Evolutionary conservation across 345 rosid species (phyloP).

Genomic region (Eucalyptus albens): DNA sequence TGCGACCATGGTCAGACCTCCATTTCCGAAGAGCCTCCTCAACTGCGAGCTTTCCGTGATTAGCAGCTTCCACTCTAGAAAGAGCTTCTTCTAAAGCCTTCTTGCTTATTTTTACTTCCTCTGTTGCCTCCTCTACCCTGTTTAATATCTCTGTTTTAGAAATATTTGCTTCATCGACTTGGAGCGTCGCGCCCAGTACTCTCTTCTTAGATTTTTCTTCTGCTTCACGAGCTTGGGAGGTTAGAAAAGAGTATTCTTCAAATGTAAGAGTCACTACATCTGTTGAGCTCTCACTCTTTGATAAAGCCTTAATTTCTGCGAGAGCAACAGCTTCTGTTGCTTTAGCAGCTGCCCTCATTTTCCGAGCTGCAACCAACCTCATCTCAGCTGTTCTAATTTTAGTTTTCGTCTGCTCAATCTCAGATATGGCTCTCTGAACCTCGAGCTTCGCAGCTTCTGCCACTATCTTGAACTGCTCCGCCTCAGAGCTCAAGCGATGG

Average conservation of each 20-base stretch:
- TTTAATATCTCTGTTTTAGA: conserved; percentile 36
- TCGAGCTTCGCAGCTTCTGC: conserved; percentile 47
- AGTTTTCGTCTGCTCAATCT: conserved; percentile 46
- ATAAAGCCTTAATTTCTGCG: conserved; percentile 62
- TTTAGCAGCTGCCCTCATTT: conserved; percentile 89
- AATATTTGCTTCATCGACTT: conserved; percentile 51
- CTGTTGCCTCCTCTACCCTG: conserved; percentile 47
- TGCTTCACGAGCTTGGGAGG: conserved; percentile 40
- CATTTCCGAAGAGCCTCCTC: conserved; percentile 70
- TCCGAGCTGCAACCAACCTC: conserved; percentile 65
- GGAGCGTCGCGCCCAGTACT: conserved; percentile 42
- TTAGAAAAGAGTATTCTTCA: conserved; percentile 53
- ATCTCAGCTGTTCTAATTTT: conserved; percentile 66
- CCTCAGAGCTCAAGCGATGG: conserved; percentile 53
- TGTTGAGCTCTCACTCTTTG: conserved; percentile 6
- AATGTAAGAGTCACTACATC: conserved; percentile 45
- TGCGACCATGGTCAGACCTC: conserved; percentile 54
- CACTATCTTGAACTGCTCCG: conserved; percentile 46
- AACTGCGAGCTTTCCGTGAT: conserved; percentile 39
- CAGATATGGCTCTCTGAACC: conserved; percentile 53
- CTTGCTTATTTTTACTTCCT: conserved; percentile 48
- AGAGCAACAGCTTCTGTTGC: conserved; percentile 81
- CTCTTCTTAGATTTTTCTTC: conserved; percentile 40
- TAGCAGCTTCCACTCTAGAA: conserved; percentile 49
- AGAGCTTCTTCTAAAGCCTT: conserved; percentile 59